phyloP scores from a whole-genome alignment of 805 yeast genomes.

The Wickerhamiella lipophila region DNA sequence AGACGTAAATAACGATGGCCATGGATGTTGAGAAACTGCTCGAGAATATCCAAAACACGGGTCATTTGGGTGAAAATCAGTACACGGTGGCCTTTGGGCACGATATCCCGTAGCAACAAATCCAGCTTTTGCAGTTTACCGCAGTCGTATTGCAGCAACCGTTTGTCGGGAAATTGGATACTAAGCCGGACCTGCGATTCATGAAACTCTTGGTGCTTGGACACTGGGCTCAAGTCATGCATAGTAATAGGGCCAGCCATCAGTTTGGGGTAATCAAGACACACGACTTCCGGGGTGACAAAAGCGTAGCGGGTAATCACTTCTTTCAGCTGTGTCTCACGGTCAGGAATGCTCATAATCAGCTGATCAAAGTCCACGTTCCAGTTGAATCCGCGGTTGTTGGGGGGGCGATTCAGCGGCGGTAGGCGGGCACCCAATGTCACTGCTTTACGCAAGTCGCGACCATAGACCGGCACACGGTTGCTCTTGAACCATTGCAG shows the following conservation, averaged over 20 bases:
- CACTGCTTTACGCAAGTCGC: constrained; percentile 38
- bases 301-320: constrained; percentile 65
- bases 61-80: constrained; percentile 98
- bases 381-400: constrained; percentile 16
- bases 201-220: constrained; percentile 48
- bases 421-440: constrained; percentile 16
- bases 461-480: constrained; percentile 56
- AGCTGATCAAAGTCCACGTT: constrained; percentile 15
- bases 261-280: constrained; percentile 44
- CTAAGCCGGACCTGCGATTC: constrained; percentile 74
- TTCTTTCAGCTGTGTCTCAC: constrained; percentile 33
- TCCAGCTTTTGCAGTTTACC: constrained; percentile 90
- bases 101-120: constrained; percentile 55
- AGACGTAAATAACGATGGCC: constrained; percentile 89
- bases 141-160: constrained; percentile 85
- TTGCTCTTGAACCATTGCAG: constrained; percentile 54
- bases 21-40: constrained; percentile 83
- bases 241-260: constrained; percentile 17
- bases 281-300: constrained; percentile 76
- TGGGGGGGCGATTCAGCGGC: constrained; percentile 3
- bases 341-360: constrained; percentile 23
- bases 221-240: constrained; percentile 14
- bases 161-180: constrained; percentile 92
- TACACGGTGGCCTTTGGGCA: constrained; percentile 83
- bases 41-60: constrained; percentile 82